A percentile compares a stretch with the other conserved stretches of the same genome.
Evolutionary conservation across 192 early-diverging fungal genomes (phyloP).

Genomic region (Podochytrium sp.): DNA sequence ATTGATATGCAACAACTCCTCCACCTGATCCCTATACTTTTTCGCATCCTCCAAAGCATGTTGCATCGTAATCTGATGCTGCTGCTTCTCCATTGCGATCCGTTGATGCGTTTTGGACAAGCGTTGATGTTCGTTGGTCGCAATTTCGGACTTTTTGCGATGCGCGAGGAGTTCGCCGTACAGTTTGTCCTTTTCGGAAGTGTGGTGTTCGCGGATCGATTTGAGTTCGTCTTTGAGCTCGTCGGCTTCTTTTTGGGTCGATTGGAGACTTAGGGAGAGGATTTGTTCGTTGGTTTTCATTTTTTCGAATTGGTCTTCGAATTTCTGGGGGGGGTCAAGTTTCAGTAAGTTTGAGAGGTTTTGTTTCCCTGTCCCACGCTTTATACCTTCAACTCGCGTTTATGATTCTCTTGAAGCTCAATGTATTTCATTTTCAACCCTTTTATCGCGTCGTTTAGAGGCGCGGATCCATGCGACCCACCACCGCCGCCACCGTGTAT

Average conservation of each 20-base stretch:
- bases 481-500: neutral
- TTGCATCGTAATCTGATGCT: constrained; percentile 1
- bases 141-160: constrained; percentile 40
- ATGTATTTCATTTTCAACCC: constrained; percentile 54
- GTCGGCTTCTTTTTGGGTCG: constrained; percentile 21
- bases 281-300: constrained; percentile 31
- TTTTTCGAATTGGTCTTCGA: constrained; percentile 27
- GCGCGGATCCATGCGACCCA: constrained; percentile 12
- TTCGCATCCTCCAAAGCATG: constrained; percentile 30
- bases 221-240: constrained; percentile 23
- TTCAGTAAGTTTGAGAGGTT: no score
- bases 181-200: constrained; percentile 46
- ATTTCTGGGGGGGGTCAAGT: constrained; percentile 15
- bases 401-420: constrained; percentile 56
- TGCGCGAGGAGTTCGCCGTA: constrained; percentile 47
- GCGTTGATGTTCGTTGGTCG: constrained; percentile 28
- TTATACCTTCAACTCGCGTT: constrained; percentile 51
- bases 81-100: constrained; percentile 40
- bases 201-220: constrained; percentile 31
- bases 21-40: constrained; percentile 45
- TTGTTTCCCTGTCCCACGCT: no score
- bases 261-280: constrained; percentile 24
- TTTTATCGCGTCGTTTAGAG: constrained; percentile 53
- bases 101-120: constrained; percentile 39
- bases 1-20: constrained; percentile 52